Base-by-base conservation (phyloP, 2,329 filamentous ascomycete genomes). In the Aspergillus sp. region DNA sequence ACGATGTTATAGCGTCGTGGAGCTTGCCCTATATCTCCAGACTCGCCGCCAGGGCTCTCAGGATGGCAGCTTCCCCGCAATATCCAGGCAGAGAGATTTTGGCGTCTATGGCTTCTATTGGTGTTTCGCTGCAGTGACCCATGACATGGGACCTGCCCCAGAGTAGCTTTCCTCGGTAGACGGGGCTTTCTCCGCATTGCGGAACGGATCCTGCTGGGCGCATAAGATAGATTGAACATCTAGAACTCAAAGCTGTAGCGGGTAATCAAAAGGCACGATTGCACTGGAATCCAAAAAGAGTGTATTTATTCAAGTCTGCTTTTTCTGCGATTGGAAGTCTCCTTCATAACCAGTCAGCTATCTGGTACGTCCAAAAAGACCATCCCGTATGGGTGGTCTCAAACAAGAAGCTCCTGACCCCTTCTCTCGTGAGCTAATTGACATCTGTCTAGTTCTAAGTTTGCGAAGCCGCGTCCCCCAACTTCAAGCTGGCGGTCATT, bases 171-270 rank as follows among this genome's bases (percentile, higher is more conserved):
- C 57, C 41, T 49, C 39, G 50, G 50, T 15, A 39, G 23, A 47
- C 39, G 27, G 32, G 47, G 41, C 25, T 54, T 49, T 54, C 41
- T 59, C 57, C 57, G 41, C 57, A 59, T 39, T 8, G 51, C 57
- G 57, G 57, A 57, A 57, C 41, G 21, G 15, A 30, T 23, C 36
- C 47, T 50, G 47, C 25, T 30, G 53, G 21, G 38, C 53, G 32
- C 32, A 17, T 36, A 5, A 5, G 10, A 36, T 36, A 15, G 21
- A 8, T n/a, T 21, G n/a, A 39, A 19, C 52, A 8, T 53, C 25
- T 42, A 15, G 23, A 36, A n/a, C n/a, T 1, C 39, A 19, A 27
- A 27, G 21, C 21, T 8, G 13, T 17, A 44, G 27, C 25, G 21
- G 17, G 8, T 3, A 19, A 2, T 10, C 3, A 15, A 30, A 44